A percentile compares a stretch with the other conserved stretches of the same genome.
Evolutionary conservation across 83 land plant species (phyloP).

Genomic region (Picea abies): DNA sequence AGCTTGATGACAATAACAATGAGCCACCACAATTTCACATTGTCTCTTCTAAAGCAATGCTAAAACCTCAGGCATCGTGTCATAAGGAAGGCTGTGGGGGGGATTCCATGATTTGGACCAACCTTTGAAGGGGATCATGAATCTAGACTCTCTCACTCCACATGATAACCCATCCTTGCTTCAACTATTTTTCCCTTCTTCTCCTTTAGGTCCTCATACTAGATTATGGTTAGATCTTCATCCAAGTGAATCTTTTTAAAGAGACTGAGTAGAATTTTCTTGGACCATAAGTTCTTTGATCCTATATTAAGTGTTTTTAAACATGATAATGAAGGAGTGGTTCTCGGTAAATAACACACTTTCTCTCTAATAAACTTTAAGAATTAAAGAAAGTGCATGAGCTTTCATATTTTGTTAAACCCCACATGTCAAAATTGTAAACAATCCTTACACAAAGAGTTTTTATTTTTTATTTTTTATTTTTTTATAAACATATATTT

Average conservation of each 20-base stretch:
- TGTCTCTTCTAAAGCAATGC: too few relatives aligned
- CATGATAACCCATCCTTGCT: not conserved
- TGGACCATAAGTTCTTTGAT: not conserved
- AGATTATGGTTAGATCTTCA: not conserved
- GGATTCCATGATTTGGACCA: not conserved
- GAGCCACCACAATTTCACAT: too few relatives aligned
- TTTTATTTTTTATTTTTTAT: too few relatives aligned
- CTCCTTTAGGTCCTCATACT: not conserved
- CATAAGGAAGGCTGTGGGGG: not conserved
- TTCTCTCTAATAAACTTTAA: not conserved
- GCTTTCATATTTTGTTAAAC: too few relatives aligned
- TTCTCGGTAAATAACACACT: not conserved
- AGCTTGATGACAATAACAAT: too few relatives aligned
- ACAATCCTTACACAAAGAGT: too few relatives aligned
- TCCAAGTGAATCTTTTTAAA: not conserved
- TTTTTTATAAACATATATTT: too few relatives aligned
- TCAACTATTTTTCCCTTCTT: not conserved
- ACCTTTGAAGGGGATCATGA: not conserved
- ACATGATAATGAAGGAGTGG: not conserved
- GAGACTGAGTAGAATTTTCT: not conserved
- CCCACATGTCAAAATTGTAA: too few relatives aligned
- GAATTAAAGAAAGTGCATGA: too few relatives aligned
- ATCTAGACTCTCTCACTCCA: not conserved
- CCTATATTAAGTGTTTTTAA: not conserved
- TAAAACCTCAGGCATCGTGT: too few relatives aligned